phyloP scores from a whole-genome alignment of 345 rosid genomes.

The Ailanthus altissimus region DNA sequence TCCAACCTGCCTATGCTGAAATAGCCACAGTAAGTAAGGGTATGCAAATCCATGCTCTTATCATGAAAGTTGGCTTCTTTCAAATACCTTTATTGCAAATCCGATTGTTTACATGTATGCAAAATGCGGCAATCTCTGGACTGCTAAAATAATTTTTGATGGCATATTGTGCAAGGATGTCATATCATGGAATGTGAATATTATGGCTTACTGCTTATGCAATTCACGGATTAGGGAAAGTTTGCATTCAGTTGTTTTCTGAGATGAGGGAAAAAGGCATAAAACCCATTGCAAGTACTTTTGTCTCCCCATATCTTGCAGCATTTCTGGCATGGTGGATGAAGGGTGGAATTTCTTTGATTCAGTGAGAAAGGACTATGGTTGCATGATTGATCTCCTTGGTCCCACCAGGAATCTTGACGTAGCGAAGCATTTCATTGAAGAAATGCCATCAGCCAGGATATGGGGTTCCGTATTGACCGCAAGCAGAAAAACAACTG shows the following conservation, averaged over 20 bases:
- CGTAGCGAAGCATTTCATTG: slow-evolving; percentile 52
- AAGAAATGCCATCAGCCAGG: slow-evolving; percentile 62
- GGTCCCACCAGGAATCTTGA: slow-evolving; percentile 62
- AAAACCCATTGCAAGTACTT: slow-evolving; percentile 65
- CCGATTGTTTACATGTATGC: slow-evolving; percentile 66
- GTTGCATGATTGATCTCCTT: slow-evolving; percentile 75
- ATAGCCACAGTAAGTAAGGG: slow-evolving; percentile 49
- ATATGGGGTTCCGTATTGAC: slow-evolving; percentile 81
- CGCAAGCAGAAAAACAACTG: slow-evolving; percentile 63
- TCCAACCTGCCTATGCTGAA: slow-evolving; percentile 74
- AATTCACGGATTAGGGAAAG: slow-evolving; percentile 61
- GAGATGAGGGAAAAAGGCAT: slow-evolving; percentile 50
- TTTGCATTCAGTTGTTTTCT: slow-evolving; percentile 46
- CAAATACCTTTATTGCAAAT: slow-evolving; percentile 55
- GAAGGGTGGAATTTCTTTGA: slow-evolving; percentile 70
- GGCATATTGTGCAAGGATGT: slow-evolving; percentile 45
- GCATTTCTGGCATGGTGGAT: slow-evolving; percentile 65
- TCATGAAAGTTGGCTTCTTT: slow-evolving; percentile 37
- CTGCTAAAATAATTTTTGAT: slow-evolving; percentile 60
- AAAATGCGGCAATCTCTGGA: slow-evolving; percentile 65
- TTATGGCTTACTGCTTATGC: slow-evolving; percentile 78
- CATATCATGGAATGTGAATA: slow-evolving; percentile 75
- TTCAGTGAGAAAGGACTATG: slow-evolving; percentile 60
- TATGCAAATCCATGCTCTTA: slow-evolving; percentile 57
- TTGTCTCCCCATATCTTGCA: slow-evolving; percentile 68